Base-by-base conservation (phyloP, 345 rosid genomes). In the Hibiscus syriacus region DNA sequence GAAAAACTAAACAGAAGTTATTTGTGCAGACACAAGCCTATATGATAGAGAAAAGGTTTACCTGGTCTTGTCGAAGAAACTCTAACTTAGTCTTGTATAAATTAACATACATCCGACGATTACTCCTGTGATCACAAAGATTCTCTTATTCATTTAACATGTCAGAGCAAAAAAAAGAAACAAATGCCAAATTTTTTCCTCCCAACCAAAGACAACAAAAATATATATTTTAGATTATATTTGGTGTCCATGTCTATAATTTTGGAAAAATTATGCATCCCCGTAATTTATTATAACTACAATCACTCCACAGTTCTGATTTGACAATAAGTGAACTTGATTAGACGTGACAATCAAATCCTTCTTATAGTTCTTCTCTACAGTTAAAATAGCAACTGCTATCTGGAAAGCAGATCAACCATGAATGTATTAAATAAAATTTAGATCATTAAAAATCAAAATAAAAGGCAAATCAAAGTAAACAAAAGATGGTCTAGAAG, bases 21-120 rank as follows among this genome's bases (percentile, higher is more conserved):
- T 61, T 58, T 38, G 29, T 12, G 48, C 65, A 22, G 29, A 26
- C 9, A 22, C 50, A 39, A 39, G 30, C 50, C 50, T 39, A 39
- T 25, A 19, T 25, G 66, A 39, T 39, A 13, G 32, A 60, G 27
- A 39, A 41, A 53, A 56, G 52, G 30, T 41, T 72, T 77, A 84
- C 98, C 92, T 80, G 90, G 48, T 88, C 98, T 71, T 75, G 80
- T 68, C 71, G 83, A 72, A 92, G 95, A 77, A 80, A 81, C 29
- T 81, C 87, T 30, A 92, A 80, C 76, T 92, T 92, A 69, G 71
- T 80, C 86, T 85, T 86, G 83, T 92, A 92, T 36, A 85, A 70
- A 66, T 77, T 81, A 29, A 88, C 87, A 82, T 92, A 92, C 75
- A 81, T 82, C 69, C 89, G 83, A 53, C 96, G 87, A 67, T 68